Conservation (phyloP, 495 filamentous ascomycete genomes). For the Saxophila tyrrhenica region DNA sequence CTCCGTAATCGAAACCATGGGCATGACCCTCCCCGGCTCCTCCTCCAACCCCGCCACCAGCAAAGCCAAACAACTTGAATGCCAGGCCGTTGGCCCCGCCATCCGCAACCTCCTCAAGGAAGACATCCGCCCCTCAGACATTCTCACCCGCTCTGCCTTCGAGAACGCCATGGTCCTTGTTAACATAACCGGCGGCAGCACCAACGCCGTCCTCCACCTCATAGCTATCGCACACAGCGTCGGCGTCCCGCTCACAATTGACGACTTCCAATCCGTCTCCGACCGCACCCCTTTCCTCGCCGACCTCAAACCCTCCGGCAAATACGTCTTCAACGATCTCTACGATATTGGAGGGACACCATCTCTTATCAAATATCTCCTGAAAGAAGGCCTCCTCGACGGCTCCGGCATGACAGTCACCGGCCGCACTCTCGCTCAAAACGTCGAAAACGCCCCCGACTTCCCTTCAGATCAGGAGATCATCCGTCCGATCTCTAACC, state of each 20-base stretch:
- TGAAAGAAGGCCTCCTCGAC: constrained; percentile 80
- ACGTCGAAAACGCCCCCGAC: constrained; percentile 63
- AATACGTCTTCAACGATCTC: constrained; percentile 92
- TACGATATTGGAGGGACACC: constrained; percentile 86
- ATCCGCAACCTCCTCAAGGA: constrained; percentile 78
- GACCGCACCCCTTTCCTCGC: constrained; percentile 88
- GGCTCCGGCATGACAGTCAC: constrained; percentile 87
- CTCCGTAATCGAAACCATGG: constrained; percentile 89
- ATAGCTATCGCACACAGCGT: constrained; percentile 94
- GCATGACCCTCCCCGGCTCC: constrained; percentile 88
- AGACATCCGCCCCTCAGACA: constrained; percentile 80
- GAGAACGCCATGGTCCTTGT: constrained; percentile 95
- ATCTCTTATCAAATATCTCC: constrained; percentile 77
- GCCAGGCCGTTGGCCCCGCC: constrained; percentile 68
- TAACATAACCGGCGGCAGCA: constrained; percentile 91
- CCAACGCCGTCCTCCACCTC: constrained; percentile 92
- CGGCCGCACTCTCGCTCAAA: constrained; percentile 85
- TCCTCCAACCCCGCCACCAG: constrained; percentile 88
- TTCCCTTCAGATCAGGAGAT: constrained; percentile 80
- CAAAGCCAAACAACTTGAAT: constrained; percentile 74
- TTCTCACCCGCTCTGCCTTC: constrained; percentile 82
- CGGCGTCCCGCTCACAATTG: constrained; percentile 85
- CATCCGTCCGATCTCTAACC: constrained; percentile 82
- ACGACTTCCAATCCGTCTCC: constrained; percentile 93
- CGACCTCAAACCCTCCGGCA: constrained; percentile 92